Evolutionary conservation across 306 rosid genomes (phyloP).

Genomic region (Malus asiatica): DNA sequence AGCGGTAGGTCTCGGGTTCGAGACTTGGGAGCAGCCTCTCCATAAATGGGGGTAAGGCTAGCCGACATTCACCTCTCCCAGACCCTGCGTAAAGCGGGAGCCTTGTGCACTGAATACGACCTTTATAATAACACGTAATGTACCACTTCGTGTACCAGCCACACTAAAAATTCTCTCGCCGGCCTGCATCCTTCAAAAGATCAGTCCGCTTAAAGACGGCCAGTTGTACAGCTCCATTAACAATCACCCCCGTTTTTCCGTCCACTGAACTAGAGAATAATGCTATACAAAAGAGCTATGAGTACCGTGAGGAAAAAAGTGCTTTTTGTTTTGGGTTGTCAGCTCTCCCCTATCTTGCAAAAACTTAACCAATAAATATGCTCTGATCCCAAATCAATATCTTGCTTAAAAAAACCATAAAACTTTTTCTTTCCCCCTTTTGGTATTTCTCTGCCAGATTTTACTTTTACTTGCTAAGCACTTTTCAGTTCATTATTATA

Average conservation of each 20-base stretch:
- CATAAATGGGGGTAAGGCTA: too few species aligned
- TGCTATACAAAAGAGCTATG: background rate
- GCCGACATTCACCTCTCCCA: too few species aligned
- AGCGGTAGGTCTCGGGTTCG: too few species aligned
- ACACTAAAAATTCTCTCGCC: rapidly evolving
- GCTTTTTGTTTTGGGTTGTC: background rate
- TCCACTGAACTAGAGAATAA: background rate
- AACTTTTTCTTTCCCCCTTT: background rate
- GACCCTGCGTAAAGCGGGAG: too few species aligned
- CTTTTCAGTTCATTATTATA: background rate
- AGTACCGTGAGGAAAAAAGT: background rate
- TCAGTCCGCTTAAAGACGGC: background rate
- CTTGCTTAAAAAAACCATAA: background rate
- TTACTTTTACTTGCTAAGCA: background rate
- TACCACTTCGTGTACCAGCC: rapidly evolving
- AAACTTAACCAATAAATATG: background rate
- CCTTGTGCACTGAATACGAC: too few species aligned
- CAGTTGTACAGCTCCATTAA: background rate
- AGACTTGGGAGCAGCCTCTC: too few species aligned
- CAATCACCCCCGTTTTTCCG: background rate
- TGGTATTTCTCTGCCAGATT: background rate
- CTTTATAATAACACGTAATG: too few species aligned
- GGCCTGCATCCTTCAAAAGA: background rate
- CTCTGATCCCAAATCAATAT: background rate
- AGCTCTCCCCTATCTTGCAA: background rate